Conservation (phyloP, 2,329 filamentous ascomycete species). For the Phialocephala sp. region DNA sequence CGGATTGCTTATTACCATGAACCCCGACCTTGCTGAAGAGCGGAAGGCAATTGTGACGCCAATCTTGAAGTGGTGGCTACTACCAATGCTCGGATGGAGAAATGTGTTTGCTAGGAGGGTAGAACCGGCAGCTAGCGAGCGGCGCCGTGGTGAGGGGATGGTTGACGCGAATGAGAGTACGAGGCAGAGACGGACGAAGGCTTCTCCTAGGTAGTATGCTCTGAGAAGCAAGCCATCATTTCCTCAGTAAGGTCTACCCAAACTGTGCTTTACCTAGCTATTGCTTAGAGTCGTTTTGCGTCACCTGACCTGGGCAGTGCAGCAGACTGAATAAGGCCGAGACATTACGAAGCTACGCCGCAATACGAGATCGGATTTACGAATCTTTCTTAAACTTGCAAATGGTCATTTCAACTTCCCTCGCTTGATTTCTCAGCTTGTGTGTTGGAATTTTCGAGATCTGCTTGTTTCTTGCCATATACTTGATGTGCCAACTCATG, state of each 20-base stretch:
- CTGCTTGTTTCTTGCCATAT: no score
- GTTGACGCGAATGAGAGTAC: background rate
- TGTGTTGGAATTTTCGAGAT: no score
- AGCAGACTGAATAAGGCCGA: no score
- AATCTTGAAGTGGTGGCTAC: background rate
- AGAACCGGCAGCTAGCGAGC: background rate
- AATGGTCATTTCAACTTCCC: no score
- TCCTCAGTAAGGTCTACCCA: background rate
- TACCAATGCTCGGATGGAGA: background rate
- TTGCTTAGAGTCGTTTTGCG: no score
- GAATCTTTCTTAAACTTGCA: no score
- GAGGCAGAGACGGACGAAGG: background rate
- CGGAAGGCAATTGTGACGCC: conserved; percentile 47
- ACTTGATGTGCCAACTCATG: no score
- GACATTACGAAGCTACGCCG: no score
- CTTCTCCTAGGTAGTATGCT: background rate
- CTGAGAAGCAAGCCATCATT: background rate
- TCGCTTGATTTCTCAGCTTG: no score
- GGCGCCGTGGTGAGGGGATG: background rate
- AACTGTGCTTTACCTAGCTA: no score
- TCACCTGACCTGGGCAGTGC: no score
- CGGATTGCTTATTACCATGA: conserved; percentile 49
- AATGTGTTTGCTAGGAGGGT: background rate
- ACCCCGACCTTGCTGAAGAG: conserved; percentile 54
- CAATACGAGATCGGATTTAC: no score